Evolutionary conservation across 192 early-diverging fungal species (phyloP).

Genomic region (Endogone sp.): DNA sequence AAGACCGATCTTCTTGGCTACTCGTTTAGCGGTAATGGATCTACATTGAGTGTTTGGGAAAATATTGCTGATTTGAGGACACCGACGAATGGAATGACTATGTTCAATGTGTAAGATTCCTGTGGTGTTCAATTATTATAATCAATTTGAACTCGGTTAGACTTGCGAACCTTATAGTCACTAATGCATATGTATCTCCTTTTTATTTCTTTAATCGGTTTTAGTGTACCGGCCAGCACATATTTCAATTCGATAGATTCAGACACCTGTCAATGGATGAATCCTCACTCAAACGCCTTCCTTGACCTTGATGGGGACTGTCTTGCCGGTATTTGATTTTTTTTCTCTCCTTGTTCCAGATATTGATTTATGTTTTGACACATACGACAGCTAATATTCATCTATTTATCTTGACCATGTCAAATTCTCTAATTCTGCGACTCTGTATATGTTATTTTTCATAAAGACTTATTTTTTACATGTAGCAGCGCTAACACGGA

Average conservation of each 20-base stretch:
- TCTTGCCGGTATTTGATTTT: slow-evolving; percentile 51
- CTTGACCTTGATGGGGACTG: slow-evolving; percentile 93
- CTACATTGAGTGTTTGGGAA: slow-evolving; percentile 37
- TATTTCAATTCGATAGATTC: slow-evolving; percentile 11
- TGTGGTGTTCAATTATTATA: not conserved
- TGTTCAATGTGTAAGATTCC: slow-evolving; percentile 23
- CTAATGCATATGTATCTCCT: too few species aligned
- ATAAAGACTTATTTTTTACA: slow-evolving; percentile 66
- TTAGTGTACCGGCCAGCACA: slow-evolving; percentile 14
- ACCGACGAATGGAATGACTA: slow-evolving; percentile 11
- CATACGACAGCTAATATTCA: not conserved
- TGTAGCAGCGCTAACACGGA: slow-evolving; percentile 44
- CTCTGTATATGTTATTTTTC: too few species aligned
- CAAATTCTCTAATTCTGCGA: too few species aligned
- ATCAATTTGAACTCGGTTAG: too few species aligned
- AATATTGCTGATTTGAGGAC: slow-evolving; percentile 29
- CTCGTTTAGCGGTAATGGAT: slow-evolving; percentile 21
- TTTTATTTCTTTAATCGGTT: slow-evolving; percentile 1
- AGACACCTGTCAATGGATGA: slow-evolving; percentile 56
- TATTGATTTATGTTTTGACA: not conserved
- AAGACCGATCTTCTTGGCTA: slow-evolving; percentile 56
- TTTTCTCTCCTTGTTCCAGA: not conserved
- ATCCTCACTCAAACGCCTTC: slow-evolving; percentile 91
- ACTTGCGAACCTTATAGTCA: too few species aligned
- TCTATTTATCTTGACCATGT: too few species aligned